These are phyloP conservation scores for Rutstroemia sp. DNA, from an alignment of 2,329 filamentous ascomycete genomes.

Conservation along the genomic window DNA sequence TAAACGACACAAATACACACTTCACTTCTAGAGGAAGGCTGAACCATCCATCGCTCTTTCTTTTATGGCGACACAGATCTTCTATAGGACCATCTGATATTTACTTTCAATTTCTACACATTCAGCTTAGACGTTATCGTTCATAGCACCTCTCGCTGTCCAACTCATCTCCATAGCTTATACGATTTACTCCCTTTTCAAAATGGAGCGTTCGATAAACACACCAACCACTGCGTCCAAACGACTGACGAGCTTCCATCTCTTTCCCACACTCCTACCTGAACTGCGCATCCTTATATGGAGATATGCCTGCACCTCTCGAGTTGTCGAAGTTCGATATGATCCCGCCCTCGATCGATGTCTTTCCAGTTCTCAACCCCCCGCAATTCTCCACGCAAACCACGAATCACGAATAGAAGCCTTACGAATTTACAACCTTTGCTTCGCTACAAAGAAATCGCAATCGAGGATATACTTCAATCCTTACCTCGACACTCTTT, in stretches of 20 bases:
- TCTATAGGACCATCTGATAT: not conserved
- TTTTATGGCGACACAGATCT: not conserved
- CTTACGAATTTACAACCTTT: constrained; percentile 31
- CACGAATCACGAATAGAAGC: constrained; percentile 38
- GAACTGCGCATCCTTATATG: constrained; percentile 27
- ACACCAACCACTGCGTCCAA: not conserved
- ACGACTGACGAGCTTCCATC: constrained; percentile 14
- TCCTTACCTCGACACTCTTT: constrained; percentile 25
- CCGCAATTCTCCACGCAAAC: constrained; percentile 35
- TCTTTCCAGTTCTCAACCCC: constrained; percentile 32
- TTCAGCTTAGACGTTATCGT: not conserved
- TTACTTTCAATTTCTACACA: not conserved
- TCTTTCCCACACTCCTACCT: constrained; percentile 23
- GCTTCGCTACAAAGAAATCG: constrained; percentile 31
- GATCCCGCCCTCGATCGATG: constrained; percentile 24
- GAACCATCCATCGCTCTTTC: not conserved
- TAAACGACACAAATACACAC: too few relatives aligned
- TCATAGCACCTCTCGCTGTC: too few relatives aligned
- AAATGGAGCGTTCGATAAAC: not conserved
- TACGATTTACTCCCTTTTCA: not conserved
- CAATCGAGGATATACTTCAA: constrained; percentile 23
- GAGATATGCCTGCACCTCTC: constrained; percentile 19
- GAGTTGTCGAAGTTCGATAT: constrained; percentile 31
- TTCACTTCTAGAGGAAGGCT: not conserved
- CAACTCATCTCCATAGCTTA: not conserved